Base-by-base conservation (phyloP, 441 rosid genomes). In the Populus hybrid region DNA sequence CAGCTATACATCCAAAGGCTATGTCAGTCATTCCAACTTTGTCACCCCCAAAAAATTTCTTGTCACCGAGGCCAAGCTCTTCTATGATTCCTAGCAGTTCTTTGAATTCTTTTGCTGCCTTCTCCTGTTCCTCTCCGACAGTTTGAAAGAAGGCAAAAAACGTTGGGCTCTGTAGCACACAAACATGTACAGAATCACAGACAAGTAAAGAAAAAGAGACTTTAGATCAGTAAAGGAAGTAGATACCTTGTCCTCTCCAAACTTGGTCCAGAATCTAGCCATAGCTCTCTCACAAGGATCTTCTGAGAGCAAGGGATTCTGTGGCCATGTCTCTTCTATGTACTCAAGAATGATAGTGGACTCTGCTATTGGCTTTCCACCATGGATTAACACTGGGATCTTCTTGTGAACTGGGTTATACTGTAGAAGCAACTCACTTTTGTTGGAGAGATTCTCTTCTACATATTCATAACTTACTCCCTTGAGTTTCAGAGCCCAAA, bases 241-340 rank as follows among this genome's bases (percentile, higher is more conserved):
- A 7, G 1, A 73, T 74, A 85, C 91, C 88, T 87, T 86, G 63
- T 88, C 87, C 8, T 83, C 85, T 20, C 30, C 71, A 53, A 87
- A 88, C 77, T 84, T 88, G 24, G 63, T 79, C 91, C 91, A 88
- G 77, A 90, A 87, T 38, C 90, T 82, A 64, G 87, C 86, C 69
- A 23, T 1, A 21, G 91, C 81, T 77, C 85, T 84, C 65, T 83
- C 86, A 9, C 76, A 69, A 35, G 86, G 86, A 74, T 84, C 78
- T 53, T 71, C 32, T 10, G 89, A 87, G 61, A 89, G 88, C 75
- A 86, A 77, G 32, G 88, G 79, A 53, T 69, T 81, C 8, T 79
- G 67, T 8, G 89, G 87, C 88, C 89, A 89, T 6, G 75, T 73
- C 73, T 89, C 86, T n/a, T 89, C 88, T 2, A 89, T 78, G 72